Percentiles rank a stretch among this genome's conserved stretches.
Conservation (phyloP, 495 filamentous ascomycete species). For the Acidomyces sp. region DNA sequence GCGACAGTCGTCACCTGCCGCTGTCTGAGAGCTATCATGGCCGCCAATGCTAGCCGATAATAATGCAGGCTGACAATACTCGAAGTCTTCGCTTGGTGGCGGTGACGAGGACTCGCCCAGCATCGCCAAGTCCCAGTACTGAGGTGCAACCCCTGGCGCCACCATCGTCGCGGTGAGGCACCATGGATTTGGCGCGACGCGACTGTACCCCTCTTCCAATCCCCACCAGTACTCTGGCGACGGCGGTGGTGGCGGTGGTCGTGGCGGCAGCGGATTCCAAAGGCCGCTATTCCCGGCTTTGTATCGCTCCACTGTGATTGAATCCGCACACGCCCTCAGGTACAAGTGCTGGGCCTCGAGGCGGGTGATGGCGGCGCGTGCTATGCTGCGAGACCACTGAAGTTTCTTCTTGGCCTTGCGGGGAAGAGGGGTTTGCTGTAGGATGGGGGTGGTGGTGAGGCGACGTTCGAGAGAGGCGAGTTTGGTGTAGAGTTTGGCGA, state of each 20-base stretch:
- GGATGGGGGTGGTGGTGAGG: neutral
- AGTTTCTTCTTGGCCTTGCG: conserved; percentile 12
- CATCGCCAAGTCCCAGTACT: conserved; percentile 18
- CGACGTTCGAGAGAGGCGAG: conserved; percentile 4
- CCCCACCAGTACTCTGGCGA: no score
- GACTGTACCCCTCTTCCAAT: no score
- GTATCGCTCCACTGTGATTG: conserved; percentile 4
- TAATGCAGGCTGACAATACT: conserved; percentile 13
- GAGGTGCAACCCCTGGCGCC: neutral
- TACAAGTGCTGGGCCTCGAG: conserved; percentile 13
- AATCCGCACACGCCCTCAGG: conserved; percentile 9
- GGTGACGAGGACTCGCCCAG: conserved; percentile 5
- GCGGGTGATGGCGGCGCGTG: neutral
- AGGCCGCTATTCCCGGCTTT: neutral
- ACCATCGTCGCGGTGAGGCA: neutral
- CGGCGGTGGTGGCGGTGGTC: neutral
- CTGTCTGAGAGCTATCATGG: neutral
- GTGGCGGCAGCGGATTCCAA: neutral
- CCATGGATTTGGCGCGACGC: conserved; percentile 2
- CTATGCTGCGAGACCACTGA: conserved; percentile 5
- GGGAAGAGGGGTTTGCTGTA: neutral
- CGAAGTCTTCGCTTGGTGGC: conserved; percentile 9
- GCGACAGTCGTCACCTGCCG: neutral
- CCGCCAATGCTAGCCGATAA: conserved; percentile 4
- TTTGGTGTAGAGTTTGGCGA: conserved; percentile 11